Conservation (phyloP, 345 rosid genomes). For the Cardamine chenopodiifolia region DNA sequence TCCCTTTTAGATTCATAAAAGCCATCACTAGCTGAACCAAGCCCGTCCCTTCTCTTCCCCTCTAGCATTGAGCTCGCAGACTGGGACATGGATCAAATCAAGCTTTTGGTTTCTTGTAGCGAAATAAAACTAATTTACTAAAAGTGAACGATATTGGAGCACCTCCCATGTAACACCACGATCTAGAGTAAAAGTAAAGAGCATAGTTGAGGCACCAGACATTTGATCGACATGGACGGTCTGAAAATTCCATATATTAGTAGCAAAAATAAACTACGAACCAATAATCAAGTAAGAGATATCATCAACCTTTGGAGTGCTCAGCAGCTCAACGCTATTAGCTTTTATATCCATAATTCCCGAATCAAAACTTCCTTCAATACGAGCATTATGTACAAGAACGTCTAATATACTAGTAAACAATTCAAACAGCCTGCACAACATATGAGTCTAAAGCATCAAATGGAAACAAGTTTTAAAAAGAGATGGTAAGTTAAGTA, state of each 20-base stretch:
- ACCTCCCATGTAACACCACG: slow-evolving; percentile 99
- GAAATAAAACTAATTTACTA: slow-evolving; percentile 20
- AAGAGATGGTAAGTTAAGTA: not conserved
- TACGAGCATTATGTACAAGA: slow-evolving; percentile 89
- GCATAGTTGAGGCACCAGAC: slow-evolving; percentile 94
- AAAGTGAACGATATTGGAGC: slow-evolving; percentile 23
- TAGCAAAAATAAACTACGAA: slow-evolving; percentile 25
- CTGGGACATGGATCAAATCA: slow-evolving; percentile 48
- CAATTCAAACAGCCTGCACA: slow-evolving; percentile 85
- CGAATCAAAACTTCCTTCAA: slow-evolving; percentile 92
- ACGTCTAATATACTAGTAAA: slow-evolving; percentile 86
- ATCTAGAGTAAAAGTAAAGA: slow-evolving; percentile 86
- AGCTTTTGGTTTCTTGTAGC: not conserved
- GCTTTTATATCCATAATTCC: slow-evolving; percentile 98
- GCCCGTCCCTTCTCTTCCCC: slow-evolving; percentile 79
- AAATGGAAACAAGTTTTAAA: slow-evolving; percentile 28
- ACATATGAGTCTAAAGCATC: slow-evolving; percentile 16
- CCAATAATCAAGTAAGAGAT: slow-evolving; percentile 30
- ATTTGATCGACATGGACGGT: slow-evolving; percentile 93
- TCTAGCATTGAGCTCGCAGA: slow-evolving; percentile 74
- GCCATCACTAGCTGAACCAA: slow-evolving; percentile 81
- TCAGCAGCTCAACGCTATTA: slow-evolving; percentile 72
- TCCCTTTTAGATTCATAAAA: slow-evolving; percentile 97
- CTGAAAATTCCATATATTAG: slow-evolving; percentile 50
- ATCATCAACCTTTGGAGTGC: slow-evolving; percentile 76